These are phyloP conservation scores for Fusarium sulawesiense DNA, from an alignment of 2,329 filamentous ascomycete genomes.

Conservation along the genomic window DNA sequence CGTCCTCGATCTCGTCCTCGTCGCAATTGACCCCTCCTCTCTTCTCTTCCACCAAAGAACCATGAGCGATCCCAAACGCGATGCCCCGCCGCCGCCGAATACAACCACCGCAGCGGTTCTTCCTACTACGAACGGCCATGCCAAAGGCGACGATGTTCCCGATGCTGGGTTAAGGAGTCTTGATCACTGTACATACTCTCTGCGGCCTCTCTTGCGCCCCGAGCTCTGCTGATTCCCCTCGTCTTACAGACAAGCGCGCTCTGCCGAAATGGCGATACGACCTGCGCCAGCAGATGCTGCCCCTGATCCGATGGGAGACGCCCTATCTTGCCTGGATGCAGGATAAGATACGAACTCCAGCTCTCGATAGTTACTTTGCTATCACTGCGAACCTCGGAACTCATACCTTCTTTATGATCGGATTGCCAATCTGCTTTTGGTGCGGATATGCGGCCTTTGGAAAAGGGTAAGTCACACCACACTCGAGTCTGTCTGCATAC, in stretches of 20 bases:
- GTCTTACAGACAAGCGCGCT: conserved; percentile 75
- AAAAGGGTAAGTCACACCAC: conserved; percentile 75
- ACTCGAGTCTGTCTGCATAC: conserved; percentile 6
- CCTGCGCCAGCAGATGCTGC: conserved; percentile 83
- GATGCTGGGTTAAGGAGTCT: conserved; percentile 85
- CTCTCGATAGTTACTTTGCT: conserved; percentile 95
- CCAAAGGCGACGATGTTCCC: conserved; percentile 46
- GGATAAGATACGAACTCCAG: conserved; percentile 79
- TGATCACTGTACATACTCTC: conserved; percentile 72
- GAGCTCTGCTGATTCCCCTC: conserved; percentile 22
- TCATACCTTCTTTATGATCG: conserved; percentile 98
- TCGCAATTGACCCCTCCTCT: conserved; percentile 40
- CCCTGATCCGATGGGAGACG: conserved; percentile 93
- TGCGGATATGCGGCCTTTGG: conserved; percentile 87
- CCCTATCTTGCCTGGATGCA: conserved; percentile 92
- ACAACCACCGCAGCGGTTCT: conserved; percentile 27
- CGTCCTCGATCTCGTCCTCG: conserved; percentile 20
- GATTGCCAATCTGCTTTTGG: conserved; percentile 95
- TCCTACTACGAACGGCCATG: conserved; percentile 17
- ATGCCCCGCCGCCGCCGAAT: conserved; percentile 47
- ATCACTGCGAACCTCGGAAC: conserved; percentile 96
- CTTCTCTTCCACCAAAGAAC: conserved; percentile 17
- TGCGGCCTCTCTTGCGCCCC: neutral
- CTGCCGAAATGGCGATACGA: conserved; percentile 90
- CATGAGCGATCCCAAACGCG: conserved; percentile 51